A percentile compares a stretch with the other conserved stretches of the same genome.
Conservation (phyloP, 257 asterid genomes). For the Nicotiana attenuata region DNA sequence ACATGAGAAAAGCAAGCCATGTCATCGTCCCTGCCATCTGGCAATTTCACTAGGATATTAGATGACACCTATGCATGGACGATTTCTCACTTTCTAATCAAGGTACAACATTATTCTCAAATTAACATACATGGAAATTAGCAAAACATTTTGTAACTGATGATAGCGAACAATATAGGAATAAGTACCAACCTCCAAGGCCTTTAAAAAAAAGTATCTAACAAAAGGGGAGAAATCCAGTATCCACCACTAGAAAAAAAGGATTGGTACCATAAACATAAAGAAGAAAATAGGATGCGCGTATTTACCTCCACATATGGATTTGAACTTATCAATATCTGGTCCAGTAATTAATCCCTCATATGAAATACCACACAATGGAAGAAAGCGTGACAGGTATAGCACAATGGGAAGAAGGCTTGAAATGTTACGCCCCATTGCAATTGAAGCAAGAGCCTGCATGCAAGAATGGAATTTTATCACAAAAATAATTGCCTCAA, state of each 20-base stretch:
- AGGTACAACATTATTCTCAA: conserved; percentile 2
- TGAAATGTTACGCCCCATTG: conserved; percentile 32
- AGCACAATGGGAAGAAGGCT: conserved; percentile 44
- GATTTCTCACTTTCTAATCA: conserved; percentile 8
- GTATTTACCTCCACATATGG: conserved; percentile 44
- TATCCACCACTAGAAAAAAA: not conserved
- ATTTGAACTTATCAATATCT: conserved; percentile 40
- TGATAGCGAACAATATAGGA: not conserved
- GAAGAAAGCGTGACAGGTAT: conserved; percentile 55
- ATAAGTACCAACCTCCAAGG: not conserved
- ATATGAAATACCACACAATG: conserved; percentile 60
- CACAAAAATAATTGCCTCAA: not conserved
- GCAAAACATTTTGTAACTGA: not conserved
- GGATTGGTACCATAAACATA: not conserved
- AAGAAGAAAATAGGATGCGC: not conserved
- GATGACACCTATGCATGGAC: conserved; percentile 5
- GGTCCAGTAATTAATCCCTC: conserved; percentile 56
- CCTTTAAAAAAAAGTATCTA: not conserved
- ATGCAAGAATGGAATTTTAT: conserved; percentile 20
- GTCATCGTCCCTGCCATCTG: conserved; percentile 50
- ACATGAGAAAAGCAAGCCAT: conserved; percentile 66
- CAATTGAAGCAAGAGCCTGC: conserved; percentile 77
- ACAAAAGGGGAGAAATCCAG: not conserved
- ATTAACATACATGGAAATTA: conserved; percentile 9
- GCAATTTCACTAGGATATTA: conserved; percentile 13